phyloP scores from a whole-genome alignment of 305 asterid species.

The Rubia balearica region DNA sequence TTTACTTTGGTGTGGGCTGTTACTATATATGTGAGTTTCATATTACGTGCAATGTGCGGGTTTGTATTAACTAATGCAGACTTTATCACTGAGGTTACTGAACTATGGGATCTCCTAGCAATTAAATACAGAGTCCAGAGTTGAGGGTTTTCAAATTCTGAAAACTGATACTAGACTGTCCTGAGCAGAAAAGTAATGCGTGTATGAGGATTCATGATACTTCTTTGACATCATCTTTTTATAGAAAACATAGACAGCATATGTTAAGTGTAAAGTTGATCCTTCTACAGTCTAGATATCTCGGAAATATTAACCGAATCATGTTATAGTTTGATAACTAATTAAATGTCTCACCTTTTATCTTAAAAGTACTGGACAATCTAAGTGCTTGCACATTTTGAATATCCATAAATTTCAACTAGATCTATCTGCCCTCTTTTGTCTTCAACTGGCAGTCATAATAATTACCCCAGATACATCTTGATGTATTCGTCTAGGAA shows the following conservation, averaged over 20 bases:
- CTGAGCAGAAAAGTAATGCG: not conserved
- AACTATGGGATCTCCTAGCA: not conserved
- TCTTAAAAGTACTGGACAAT: not conserved
- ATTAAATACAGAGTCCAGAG: not conserved
- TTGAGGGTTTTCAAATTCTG: not conserved
- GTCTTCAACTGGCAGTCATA: not conserved
- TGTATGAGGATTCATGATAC: not conserved
- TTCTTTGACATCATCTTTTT: not conserved
- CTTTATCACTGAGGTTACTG: not conserved
- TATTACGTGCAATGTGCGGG: not conserved
- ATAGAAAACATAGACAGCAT: not conserved
- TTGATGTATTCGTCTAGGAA: not conserved
- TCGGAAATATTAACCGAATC: not conserved
- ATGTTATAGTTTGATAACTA: not conserved
- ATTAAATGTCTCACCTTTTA: not conserved
- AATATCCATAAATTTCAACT: not conserved
- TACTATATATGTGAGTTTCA: not conserved
- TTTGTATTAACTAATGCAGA: not conserved
- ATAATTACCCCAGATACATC: not conserved
- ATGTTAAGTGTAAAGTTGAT: not conserved
- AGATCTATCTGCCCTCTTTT: not conserved
- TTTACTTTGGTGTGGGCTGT: not conserved
- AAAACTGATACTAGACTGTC: not conserved
- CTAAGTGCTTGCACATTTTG: not conserved
- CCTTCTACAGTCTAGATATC: not conserved